Evolutionary conservation across 23 red algal species (phyloP), one percentile per base, ranked within the genome.

Genomic region (Pyropia yezoensis): DNA sequence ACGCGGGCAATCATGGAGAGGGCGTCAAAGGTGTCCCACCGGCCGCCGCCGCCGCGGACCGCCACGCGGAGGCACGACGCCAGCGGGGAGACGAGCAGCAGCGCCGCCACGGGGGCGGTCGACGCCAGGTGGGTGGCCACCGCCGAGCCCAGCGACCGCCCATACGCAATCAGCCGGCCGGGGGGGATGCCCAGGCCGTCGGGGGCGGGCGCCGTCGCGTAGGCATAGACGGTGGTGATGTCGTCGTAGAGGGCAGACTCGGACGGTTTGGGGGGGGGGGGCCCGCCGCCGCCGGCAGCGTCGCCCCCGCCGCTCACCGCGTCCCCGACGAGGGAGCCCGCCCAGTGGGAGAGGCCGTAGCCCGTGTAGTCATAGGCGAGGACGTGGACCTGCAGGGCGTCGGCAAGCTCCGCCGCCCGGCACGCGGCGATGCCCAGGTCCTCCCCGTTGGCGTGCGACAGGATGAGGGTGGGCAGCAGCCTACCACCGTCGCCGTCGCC

Each of bases 361-460:
- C 68, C 68, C 6, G 68, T 73, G 22, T 73, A 73, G 50, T 73
- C 68, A 56, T 73, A 73, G n/a, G 68, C 45, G 9, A 73, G n/a
- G 11, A 32, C 68, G 18, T 52, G 39, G 4, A 73, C 68, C 11
- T 73, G 33, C 2, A 52, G 21, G 52, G 20, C 45, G 14, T n/a
- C 22, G 59, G 33, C 39, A 30, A 73, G 68, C 27, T 73, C 33
- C 18, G n/a, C 27, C 49, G 52, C 55, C 18, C 52, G 52, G 23
- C 49, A 32, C 49, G 59, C 45, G 22, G 51, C 68, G 19, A 59
- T 52, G 19, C 68, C 68, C 18, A 73, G 29, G 51, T 73, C 68
- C 59, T 73, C 68, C n/a, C 68, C 68, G 23, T 73, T 73, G 5
- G 33, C 68, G 29, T 73, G 68, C 32, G 68, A 52, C 5, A 54